Evolutionary conservation across 768 basidiomycete species (phyloP), one percentile per base, ranked within the genome.

Genomic region (Suillus clintonianus): DNA sequence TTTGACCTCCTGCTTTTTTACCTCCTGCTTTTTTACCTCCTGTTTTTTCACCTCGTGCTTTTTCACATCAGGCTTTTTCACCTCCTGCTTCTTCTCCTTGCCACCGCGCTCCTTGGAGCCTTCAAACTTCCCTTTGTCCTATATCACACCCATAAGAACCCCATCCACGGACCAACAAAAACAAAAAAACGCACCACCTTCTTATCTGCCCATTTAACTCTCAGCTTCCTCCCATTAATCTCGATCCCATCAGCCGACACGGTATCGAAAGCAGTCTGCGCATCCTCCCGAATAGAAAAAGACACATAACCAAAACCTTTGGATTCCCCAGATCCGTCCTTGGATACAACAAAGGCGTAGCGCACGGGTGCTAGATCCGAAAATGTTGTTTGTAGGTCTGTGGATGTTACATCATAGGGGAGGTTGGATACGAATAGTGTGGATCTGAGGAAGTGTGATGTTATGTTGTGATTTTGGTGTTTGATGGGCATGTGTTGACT

Each of bases 251-350:
- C 85, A 63, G 85, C 81, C 39, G 84, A 79, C 58, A 92, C 83
- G 50, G 86, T 84, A 57, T 87, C 83, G 61, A 89, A 86, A 3
- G 90, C 90, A 41, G 81, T 73, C 70, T 93, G 85, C 8, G 95
- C 97, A 76, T 99, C 97, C 70, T 97, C 93, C 62, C 84, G 86
- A 62, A 94, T 82, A 0, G 95, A 88, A 76, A 97, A 99, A 0
- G 94, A 90, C 65, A 98, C 94, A 72, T 97, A 99, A 64, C 97
- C 97, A 24, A 99, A 95, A 66, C 97, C 97, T 74, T 98, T 97
- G 1, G 94, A 95, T 5, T 85, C 78, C 19, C 88, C 87, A 1
- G 86, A 85, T 39, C 84, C 89, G 9, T 85, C 87, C 61, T 95
- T 90, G 14, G 88, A 86, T 22, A 98, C 97, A 8, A 99, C 89